phyloP scores from a whole-genome alignment of 164 flowering plant species.

The Nymphaea thermarum region DNA sequence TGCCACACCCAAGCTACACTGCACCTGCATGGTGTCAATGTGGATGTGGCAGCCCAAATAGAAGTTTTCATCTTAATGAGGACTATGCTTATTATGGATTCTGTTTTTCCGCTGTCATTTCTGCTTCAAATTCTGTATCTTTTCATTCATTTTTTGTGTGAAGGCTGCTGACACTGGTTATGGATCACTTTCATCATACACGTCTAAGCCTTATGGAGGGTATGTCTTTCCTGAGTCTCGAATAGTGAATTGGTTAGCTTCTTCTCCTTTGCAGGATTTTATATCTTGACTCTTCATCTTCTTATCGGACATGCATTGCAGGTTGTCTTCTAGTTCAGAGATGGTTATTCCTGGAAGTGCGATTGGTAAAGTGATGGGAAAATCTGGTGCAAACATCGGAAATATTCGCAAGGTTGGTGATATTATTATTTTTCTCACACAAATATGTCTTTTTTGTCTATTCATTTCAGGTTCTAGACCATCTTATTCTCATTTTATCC shows the following conservation, averaged over 20 bases:
- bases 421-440: not conserved
- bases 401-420: constrained; percentile 77
- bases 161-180: constrained; percentile 70
- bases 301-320: constrained; percentile 11
- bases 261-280: not conserved
- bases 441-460: not conserved
- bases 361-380: constrained; percentile 83
- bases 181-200: constrained; percentile 58
- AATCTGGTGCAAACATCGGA: constrained; percentile 68
- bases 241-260: not conserved
- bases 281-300: not conserved
- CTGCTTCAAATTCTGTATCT: not conserved
- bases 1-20: too few species aligned
- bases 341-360: constrained; percentile 77
- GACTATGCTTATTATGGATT: not conserved
- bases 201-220: constrained; percentile 72
- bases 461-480: too few species aligned
- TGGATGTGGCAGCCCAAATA: too few species aligned
- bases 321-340: constrained; percentile 50
- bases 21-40: too few species aligned
- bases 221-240: constrained; percentile 21
- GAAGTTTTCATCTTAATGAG: not conserved
- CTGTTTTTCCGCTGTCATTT: not conserved
- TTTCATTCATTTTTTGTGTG: constrained; percentile 7
- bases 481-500: too few species aligned